phyloP scores from a whole-genome alignment of 2,329 filamentous ascomycete species.

The Aspergillus bombycis region DNA sequence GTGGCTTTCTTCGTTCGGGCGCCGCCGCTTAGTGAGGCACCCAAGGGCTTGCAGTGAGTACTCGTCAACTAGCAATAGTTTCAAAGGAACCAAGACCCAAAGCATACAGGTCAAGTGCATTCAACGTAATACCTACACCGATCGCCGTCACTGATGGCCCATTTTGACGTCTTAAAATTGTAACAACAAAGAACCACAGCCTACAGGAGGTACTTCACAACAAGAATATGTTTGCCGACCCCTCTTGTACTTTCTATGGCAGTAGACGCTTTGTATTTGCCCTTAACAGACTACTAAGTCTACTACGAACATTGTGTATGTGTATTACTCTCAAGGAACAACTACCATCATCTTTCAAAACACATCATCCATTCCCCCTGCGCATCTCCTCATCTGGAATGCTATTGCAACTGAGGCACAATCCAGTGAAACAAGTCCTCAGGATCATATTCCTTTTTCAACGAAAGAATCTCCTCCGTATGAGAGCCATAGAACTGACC shows the following conservation, averaged over 20 bases:
- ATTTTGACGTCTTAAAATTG: too few species aligned
- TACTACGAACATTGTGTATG: background rate
- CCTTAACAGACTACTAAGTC: background rate
- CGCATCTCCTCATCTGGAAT: background rate
- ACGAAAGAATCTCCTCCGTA: background rate
- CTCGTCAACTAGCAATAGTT: too few species aligned
- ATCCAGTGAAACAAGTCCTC: background rate
- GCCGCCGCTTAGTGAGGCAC: background rate
- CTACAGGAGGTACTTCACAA: too few species aligned
- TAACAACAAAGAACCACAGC: too few species aligned
- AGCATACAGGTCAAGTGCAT: too few species aligned
- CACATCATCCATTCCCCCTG: background rate
- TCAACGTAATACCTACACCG: too few species aligned
- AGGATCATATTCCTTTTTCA: background rate
- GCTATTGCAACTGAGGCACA: background rate
- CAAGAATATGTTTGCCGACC: too few species aligned
- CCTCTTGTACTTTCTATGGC: too few species aligned
- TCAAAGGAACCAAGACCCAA: too few species aligned
- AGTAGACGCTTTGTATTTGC: background rate
- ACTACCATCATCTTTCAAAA: background rate
- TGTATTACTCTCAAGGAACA: background rate
- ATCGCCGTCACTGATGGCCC: too few species aligned
- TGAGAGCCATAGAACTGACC: too few species aligned
- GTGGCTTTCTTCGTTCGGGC: background rate
- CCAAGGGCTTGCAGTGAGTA: too few species aligned